Evolutionary conservation across 805 yeast genomes (phyloP), one percentile per base, ranked within the genome.

Genomic region (Kockiozyma suomiensis): DNA sequence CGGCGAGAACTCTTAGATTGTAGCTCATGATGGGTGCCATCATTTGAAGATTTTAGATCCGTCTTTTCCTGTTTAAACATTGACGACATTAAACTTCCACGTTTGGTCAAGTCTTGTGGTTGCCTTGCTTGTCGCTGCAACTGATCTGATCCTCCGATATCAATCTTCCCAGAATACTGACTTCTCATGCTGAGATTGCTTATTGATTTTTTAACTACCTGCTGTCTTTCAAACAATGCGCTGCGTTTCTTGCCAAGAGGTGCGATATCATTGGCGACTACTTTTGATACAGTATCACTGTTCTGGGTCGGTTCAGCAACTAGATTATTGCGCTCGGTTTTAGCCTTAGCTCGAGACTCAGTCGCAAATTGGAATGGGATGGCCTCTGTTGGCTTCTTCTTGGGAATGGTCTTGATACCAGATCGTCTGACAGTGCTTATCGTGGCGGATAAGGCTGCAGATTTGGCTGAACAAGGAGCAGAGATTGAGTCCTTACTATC

Each of bases 151-250:
- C 46, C 40, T 40, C 33, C 40, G 15, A 48, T 19, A 49, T 54
- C 37, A n/a, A 33, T 32, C 41, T 57, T 56, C 6, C 33, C 54
- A 13, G 65, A 52, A 32, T 50, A 59, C 32, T 47, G 54, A 41
- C 62, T 59, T 6, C 66, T 58, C 41, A 62, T 35, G 21, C 65
- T 62, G 17, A 62, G 54, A 50, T 54, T 60, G 46, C 66, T 62
- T 4, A 62, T 38, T 8, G 66, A 62, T 50, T 56, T 55, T 43
- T 48, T 50, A 12, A 62, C 65, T 4, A 52, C 62, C 33, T 56
- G 47, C 47, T 62, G 65, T 7, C 66, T 58, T 32, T 62, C 66
- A 45, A 62, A 57, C 30, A 62, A 41, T 4, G 61, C 66, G 38
- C 65, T 56, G 41, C 62, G 58, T 32, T 62, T 61, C 54, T 62